These are phyloP conservation scores for Hamamelis virginiana DNA, from an alignment of 164 flowering plant genomes.

Conservation along the genomic window DNA sequence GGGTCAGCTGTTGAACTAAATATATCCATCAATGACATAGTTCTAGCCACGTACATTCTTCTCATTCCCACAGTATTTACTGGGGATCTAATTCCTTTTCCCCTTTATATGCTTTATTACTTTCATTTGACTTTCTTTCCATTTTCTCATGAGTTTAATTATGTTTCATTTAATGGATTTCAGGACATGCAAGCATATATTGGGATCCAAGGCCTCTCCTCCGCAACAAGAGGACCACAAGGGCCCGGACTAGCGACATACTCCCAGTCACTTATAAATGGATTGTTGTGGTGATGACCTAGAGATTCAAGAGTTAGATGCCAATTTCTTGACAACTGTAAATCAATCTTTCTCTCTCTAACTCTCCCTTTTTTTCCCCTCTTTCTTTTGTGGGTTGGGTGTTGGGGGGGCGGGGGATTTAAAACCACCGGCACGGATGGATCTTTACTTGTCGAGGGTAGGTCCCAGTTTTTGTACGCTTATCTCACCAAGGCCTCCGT, in stretches of 20 bases:
- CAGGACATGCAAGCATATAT: slow-evolving; percentile 32
- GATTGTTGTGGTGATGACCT: not conserved
- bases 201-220: slow-evolving; percentile 12
- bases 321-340: not conserved
- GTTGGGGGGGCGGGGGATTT: no score
- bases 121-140: not conserved
- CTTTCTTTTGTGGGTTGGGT: no score
- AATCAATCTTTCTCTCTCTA: not conserved
- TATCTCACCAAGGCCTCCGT: no score
- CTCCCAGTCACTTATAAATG: slow-evolving; percentile 3
- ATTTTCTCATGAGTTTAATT: not conserved
- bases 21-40: not conserved
- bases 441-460: no score
- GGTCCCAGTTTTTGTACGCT: no score
- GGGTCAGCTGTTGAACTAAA: not conserved
- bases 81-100: not conserved
- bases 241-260: not conserved
- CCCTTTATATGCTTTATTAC: not conserved
- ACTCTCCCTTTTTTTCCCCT: no score
- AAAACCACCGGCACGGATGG: no score
- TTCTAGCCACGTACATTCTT: not conserved
- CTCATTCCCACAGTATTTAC: not conserved
- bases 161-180: slow-evolving; percentile 6
- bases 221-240: slow-evolving; percentile 12
- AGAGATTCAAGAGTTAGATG: not conserved